Percentiles rank a stretch among this genome's conserved stretches.
Evolutionary conservation across 345 rosid species (phyloP).

Genomic region (Orychophragmus violaceus): DNA sequence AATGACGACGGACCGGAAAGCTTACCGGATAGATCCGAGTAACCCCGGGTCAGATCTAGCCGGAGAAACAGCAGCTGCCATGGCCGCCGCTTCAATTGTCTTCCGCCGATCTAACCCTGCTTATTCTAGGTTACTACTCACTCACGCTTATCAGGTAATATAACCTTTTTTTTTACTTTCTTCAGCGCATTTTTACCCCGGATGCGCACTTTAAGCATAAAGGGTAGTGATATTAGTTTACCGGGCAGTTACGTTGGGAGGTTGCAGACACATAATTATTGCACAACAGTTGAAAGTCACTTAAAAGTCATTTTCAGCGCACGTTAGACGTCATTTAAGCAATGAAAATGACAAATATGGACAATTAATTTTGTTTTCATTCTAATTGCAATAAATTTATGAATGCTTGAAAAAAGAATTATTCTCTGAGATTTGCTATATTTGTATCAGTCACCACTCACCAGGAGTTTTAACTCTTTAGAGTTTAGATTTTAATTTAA

Average conservation of each 20-base stretch:
- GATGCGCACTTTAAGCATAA: constrained; percentile 8
- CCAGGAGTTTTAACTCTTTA: constrained; percentile 15
- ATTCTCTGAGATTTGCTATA: constrained; percentile 19
- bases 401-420: constrained; percentile 5
- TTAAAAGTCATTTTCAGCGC: constrained; percentile 28
- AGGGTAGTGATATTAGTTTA: background rate
- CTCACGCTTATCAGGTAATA: constrained; percentile 83
- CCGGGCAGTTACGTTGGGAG: constrained; percentile 35
- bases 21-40: constrained; percentile 78
- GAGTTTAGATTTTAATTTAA: background rate
- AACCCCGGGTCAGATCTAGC: constrained; percentile 99
- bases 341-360: constrained; percentile 5
- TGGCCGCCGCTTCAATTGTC: constrained; percentile 97
- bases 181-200: background rate
- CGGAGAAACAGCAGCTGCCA: constrained; percentile 96
- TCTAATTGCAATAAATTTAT: background rate
- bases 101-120: constrained; percentile 70
- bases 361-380: constrained; percentile 5
- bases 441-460: background rate
- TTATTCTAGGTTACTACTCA: constrained; percentile 67
- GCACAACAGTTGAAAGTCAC: constrained; percentile 12
- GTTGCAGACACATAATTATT: constrained; percentile 23
- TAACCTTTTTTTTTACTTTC: background rate
- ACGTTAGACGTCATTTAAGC: constrained; percentile 19
- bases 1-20: constrained; percentile 93